phyloP scores from a whole-genome alignment of 345 rosid species.

The Brassica rapa region DNA sequence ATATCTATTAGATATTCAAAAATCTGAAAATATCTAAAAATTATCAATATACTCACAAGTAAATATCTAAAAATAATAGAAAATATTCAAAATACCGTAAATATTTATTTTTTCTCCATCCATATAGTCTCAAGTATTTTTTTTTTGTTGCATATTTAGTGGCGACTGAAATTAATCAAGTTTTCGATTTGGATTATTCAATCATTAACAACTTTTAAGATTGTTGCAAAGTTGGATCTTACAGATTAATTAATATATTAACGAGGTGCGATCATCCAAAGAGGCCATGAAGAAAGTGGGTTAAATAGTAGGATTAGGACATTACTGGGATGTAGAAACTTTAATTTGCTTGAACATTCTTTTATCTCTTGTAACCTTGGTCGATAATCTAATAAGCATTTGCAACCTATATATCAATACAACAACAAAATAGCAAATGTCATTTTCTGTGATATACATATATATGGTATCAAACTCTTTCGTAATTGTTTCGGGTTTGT shows the following conservation, averaged over 20 bases:
- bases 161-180: not conserved
- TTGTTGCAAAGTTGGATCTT: constrained; percentile 3
- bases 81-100: too few relatives aligned
- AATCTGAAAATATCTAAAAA: too few relatives aligned
- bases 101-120: too few relatives aligned
- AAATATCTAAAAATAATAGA: too few relatives aligned
- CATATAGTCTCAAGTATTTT: too few relatives aligned
- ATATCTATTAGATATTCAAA: too few relatives aligned
- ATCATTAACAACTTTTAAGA: not conserved
- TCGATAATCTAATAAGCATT: not conserved
- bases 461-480: not conserved
- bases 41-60: too few relatives aligned
- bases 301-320: constrained; percentile 35
- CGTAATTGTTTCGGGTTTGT: not conserved
- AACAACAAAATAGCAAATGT: not conserved
- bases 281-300: constrained; percentile 43
- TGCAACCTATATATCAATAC: not conserved
- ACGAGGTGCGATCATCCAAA: constrained; percentile 37
- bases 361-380: not conserved
- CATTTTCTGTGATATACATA: not conserved
- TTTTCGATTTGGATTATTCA: not conserved
- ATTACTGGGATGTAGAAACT: constrained; percentile 4
- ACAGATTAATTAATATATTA: constrained; percentile 29
- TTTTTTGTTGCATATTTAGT: not conserved
- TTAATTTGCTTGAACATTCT: not conserved